Percentiles rank a stretch among this genome's conserved stretches.
phyloP scores from a whole-genome alignment of 768 basidiomycete species.

The Tremella mesenterica region DNA sequence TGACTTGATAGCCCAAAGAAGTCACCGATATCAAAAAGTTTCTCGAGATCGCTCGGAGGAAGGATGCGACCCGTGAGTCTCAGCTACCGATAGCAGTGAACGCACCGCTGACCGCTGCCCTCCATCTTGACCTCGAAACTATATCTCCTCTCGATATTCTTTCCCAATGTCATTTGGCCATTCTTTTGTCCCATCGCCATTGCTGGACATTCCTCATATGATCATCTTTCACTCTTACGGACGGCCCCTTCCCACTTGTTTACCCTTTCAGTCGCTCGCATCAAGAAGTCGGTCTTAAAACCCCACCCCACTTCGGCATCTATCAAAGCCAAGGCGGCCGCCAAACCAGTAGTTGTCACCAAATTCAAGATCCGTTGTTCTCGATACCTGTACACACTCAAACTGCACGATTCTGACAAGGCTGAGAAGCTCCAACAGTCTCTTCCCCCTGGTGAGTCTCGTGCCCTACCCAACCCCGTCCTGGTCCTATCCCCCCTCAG shows the following conservation, averaged over 20 bases:
- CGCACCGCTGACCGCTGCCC: background rate
- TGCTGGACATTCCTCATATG: too few relatives aligned
- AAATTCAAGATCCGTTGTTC: slow-evolving; percentile 99
- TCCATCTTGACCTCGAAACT: background rate
- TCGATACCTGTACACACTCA: slow-evolving; percentile 77
- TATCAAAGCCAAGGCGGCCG: slow-evolving; percentile 30
- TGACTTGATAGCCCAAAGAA: slow-evolving; percentile 74
- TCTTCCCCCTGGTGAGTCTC: slow-evolving; percentile 76
- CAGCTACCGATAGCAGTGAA: background rate
- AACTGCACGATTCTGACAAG: slow-evolving; percentile 91
- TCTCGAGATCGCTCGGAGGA: slow-evolving; percentile 91
- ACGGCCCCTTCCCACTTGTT: background rate
- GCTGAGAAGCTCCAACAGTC: slow-evolving; percentile 94
- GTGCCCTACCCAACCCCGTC: background rate
- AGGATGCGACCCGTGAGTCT: slow-evolving; percentile 86
- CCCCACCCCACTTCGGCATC: slow-evolving; percentile 29
- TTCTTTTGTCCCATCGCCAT: background rate
- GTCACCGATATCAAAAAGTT: slow-evolving; percentile 97
- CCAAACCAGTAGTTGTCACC: slow-evolving; percentile 48
- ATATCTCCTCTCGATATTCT: background rate
- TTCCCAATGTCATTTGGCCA: background rate
- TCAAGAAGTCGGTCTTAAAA: slow-evolving; percentile 68
- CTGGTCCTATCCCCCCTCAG: background rate
- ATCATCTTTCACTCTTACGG: background rate
- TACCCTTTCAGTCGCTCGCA: slow-evolving; percentile 67